phyloP scores from a whole-genome alignment of 2,329 filamentous ascomycete genomes.

The Canariomyces notabilis region DNA sequence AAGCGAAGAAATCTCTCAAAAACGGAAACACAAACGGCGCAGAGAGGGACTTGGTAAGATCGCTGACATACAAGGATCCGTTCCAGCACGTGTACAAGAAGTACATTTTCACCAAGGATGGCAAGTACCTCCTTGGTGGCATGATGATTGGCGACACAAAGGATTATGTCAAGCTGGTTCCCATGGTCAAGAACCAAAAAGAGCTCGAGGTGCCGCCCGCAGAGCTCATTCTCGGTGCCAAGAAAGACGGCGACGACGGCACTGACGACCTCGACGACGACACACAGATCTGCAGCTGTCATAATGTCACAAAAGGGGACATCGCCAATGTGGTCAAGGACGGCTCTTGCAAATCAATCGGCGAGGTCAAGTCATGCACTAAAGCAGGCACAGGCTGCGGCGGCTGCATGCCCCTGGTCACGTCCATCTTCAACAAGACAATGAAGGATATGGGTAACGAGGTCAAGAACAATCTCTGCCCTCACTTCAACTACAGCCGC shows the following conservation, averaged over 20 bases:
- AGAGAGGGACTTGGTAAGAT: constrained; percentile 67
- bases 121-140: constrained; percentile 84
- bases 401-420: constrained; percentile 83
- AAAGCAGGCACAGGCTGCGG: constrained; percentile 90
- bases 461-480: constrained; percentile 79
- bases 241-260: constrained; percentile 67
- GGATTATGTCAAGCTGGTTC: constrained; percentile 84
- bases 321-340: constrained; percentile 67
- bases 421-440: constrained; percentile 83
- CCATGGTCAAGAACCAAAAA: constrained; percentile 81
- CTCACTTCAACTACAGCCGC: constrained; percentile 77
- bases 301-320: constrained; percentile 86
- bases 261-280: constrained; percentile 76
- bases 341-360: constrained; percentile 74
- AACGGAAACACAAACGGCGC: constrained; percentile 34
- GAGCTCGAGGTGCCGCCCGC: constrained; percentile 70
- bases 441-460: constrained; percentile 83
- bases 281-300: constrained; percentile 86
- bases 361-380: constrained; percentile 81
- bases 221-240: constrained; percentile 76
- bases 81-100: constrained; percentile 91
- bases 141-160: constrained; percentile 96
- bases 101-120: constrained; percentile 83
- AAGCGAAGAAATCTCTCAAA: constrained; percentile 32
- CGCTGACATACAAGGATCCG: constrained; percentile 82